Evolutionary conservation across 1,284 basidiomycete species (phyloP), one percentile per base, ranked within the genome.

Genomic region (Cryptococcus sp.): DNA sequence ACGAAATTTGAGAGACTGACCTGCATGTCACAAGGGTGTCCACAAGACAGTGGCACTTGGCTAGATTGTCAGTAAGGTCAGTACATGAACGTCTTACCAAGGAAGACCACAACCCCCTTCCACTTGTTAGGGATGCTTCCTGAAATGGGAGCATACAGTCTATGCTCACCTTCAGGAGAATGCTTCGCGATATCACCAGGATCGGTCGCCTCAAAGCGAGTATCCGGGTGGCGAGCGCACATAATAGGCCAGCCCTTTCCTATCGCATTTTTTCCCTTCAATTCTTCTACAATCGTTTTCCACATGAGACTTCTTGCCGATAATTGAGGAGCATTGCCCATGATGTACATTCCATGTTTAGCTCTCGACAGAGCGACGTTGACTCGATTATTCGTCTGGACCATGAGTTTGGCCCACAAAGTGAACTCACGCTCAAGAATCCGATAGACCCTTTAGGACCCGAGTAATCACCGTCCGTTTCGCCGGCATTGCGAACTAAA

Each of bases 331-430:
- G 84, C 81, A 57, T 89, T 87, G 11, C 87, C 87, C 3, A 89
- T 75, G 37, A 89, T 83, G 62, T 80, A 88, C 11, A 89, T 74
- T 3, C 87, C 87, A 57, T 89, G 81, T 47, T 83, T 80, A 4
- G 87, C 87, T 23, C 86, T 80, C 23, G 87, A 88, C n/a, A 89
- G 67, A 0, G 87, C 86, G 31, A 89, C 87, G 52, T 81, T 79
- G 31, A 60, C 63, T 3, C 76, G 67, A 54, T 74, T 76, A 30
- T 45, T 46, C 4, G 64, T 62, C 67, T 70, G 46, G 7, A n/a
- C 44, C 38, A 32, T 52, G 50, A 56, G 50, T 36, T 4, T 6
- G 10, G 14, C 15, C 33, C 8, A 15, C 30, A 34, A 35, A 50
- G 5, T 2, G 23, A 33, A 60, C 66, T 55, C 52, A 85, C 85